Base-by-base conservation (phyloP, 495 filamentous ascomycete species). In the Penicillium steckii region DNA sequence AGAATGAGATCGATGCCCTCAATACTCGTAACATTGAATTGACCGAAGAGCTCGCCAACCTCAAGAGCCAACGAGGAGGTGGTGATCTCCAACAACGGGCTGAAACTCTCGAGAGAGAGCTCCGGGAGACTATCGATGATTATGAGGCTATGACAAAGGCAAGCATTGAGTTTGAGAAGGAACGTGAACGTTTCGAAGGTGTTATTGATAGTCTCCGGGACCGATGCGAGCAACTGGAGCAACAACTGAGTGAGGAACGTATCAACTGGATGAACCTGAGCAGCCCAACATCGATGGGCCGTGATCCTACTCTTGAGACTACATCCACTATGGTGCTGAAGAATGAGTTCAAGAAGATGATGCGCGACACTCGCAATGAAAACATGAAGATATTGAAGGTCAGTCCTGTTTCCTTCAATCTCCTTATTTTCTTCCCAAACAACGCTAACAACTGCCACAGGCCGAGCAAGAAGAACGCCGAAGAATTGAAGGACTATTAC, bases 311-410 rank as follows among this genome's bases (percentile, higher is more conserved):
- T 9, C 72, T 71, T 12, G 83, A 85, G 59, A 82, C 74, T 8
- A 91, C 84, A 3, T 88, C 84, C 57, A 89, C 83, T 2, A 82
- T 80, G 73, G 84, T 90, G 15, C 67, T 93, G 46, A 87, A 85
- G 70, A 87, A 84, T 45, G 88, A 93, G 65, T 93, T 93, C 65
- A 89, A 88, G 77, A 91, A 90, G 75, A 91, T 93, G 89, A 93
- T 91, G 88, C 78, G 86, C 46, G 88, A 91, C 57, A 87, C 85
- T 50, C 83, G 87, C 42, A 77, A 79, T 13, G 89, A 93, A 59
- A 84, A 84, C 53, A 73, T 83, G 65, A 88, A 80, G 72, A 74
- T 79, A 44, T 63, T 91, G 30, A 85, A 80, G 76, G 88, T 91
- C 62, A 66, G 81, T 77, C 52, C n/a, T 22, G 13, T 5, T 15